These are phyloP conservation scores for Plasmodium malariae DNA, from an alignment of 169 alveolate species.

Conservation along the genomic window DNA sequence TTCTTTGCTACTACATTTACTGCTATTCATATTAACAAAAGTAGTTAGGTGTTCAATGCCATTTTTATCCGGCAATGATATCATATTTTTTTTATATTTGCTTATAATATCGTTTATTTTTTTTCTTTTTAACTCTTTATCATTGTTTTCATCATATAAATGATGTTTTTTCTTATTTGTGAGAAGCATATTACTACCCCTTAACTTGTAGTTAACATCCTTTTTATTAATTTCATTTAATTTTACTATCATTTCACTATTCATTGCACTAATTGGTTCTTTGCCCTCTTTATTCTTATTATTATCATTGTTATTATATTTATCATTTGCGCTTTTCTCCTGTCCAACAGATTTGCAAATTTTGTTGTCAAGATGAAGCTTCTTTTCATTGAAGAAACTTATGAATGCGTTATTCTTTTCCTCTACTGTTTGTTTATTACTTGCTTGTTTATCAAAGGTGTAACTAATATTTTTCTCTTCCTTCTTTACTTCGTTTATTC, in stretches of 20 bases:
- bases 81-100: slow-evolving; percentile 69
- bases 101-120: slow-evolving; percentile 76
- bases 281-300: neutral
- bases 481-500: too few species aligned
- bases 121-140: slow-evolving; percentile 48
- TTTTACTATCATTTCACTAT: neutral
- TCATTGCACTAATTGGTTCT: neutral
- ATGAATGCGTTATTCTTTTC: too few species aligned
- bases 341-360: too few species aligned
- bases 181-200: neutral
- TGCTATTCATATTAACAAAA: neutral
- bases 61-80: neutral
- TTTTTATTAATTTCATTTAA: neutral
- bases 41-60: slow-evolving; percentile 3
- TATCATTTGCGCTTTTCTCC: neutral
- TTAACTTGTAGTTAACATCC: neutral
- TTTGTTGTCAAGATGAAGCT: too few species aligned
- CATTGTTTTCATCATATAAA: slow-evolving; percentile 8
- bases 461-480: too few species aligned
- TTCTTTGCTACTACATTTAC: neutral
- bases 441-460: too few species aligned
- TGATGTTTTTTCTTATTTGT: slow-evolving; percentile 7
- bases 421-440: too few species aligned
- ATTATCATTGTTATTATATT: neutral
- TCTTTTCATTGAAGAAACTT: too few species aligned